Evolutionary conservation across 331 rosid species (phyloP).

Genomic region (Phaseolus coccineus): DNA sequence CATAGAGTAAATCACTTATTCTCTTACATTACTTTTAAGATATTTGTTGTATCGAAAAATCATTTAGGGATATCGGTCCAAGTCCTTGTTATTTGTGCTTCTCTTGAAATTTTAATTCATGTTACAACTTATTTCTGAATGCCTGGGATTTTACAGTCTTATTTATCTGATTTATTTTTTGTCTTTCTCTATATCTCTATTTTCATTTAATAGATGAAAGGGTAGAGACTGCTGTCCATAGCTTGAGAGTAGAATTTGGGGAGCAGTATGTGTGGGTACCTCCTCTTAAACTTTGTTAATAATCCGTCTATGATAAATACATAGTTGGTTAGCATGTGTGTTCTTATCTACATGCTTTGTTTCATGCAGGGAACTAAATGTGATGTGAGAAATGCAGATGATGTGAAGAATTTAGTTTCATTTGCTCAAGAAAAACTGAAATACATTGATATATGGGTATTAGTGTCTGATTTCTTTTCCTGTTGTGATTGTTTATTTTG

Average conservation of each 20-base stretch:
- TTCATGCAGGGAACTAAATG: conserved; percentile 78
- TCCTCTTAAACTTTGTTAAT: conserved; percentile 56
- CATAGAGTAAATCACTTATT: conserved; percentile 6
- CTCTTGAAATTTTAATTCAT: conserved; percentile 23
- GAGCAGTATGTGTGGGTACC: conserved; percentile 99
- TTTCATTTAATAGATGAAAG: conserved; percentile 62
- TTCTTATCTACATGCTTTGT: conserved; percentile 38
- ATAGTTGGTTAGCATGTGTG: conserved; percentile 6
- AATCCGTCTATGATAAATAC: background rate
- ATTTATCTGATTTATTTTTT: conserved; percentile 34
- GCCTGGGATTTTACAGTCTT: conserved; percentile 31
- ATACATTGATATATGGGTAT: conserved; percentile 93
- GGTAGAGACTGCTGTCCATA: conserved; percentile 70
- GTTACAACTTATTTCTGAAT: conserved; percentile 13
- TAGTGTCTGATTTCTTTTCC: conserved; percentile 34
- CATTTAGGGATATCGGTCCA: background rate
- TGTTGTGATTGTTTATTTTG: conserved; percentile 31
- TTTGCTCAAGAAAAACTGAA: conserved; percentile 76
- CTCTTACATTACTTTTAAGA: background rate
- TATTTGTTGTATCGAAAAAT: conserved; percentile 13
- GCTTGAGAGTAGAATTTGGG: conserved; percentile 72
- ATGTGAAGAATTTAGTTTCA: conserved; percentile 81
- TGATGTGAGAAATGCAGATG: conserved; percentile 85
- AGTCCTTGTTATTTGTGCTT: conserved; percentile 7
- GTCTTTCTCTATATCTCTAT: conserved; percentile 13